Evolutionary conservation across 2,329 filamentous ascomycete species (phyloP), one percentile per base, ranked within the genome.

Genomic region (Arthrinium puccinioides): DNA sequence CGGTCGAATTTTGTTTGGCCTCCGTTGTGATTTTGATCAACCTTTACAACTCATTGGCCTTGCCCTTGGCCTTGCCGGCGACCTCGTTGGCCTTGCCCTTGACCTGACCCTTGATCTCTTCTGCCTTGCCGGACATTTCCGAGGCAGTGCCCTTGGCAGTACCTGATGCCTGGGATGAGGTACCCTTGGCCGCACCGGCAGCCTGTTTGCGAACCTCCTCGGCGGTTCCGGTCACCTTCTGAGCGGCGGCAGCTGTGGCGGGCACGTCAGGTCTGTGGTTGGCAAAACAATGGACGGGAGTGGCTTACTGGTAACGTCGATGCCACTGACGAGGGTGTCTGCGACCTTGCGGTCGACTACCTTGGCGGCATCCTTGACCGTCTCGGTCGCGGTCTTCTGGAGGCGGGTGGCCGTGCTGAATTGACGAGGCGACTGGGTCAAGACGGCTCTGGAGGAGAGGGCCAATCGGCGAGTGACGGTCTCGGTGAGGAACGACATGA

Each of bases 311-410:
- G 71, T 70, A 32, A 65, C 61, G 47, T 82, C 66, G 52, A 83
- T 77, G 13, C 74, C 76, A 26, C 76, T 72, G 20, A 80, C 72
- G 14, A 82, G 53, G 53, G 77, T 80, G 53, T 78, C 71, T 41
- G 72, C 70, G 28, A 82, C 74, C 34, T 62, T 67, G 21, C 74
- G 67, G 60, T 82, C 75, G 6, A 79, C 74, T 6, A 60, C 62
- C 59, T 81, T 78, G 40, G 75, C 57, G 4, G 68, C 67, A 43
- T 82, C 76, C 59, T 80, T 82, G 48, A 73, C 70, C 0, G 66
- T 47, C 39, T 80, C 73, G 36, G 70, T 61, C 3, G 68, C 61
- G 9, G 66, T 62, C 61, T 76, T 78, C 32, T 63, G 63, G 8
- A 58, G 46, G 2, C 56, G 54, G 9, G 64, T 44, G 35, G 62